Base-by-base conservation (phyloP, 2,329 filamentous ascomycete genomes). In the Xylariales sp. region DNA sequence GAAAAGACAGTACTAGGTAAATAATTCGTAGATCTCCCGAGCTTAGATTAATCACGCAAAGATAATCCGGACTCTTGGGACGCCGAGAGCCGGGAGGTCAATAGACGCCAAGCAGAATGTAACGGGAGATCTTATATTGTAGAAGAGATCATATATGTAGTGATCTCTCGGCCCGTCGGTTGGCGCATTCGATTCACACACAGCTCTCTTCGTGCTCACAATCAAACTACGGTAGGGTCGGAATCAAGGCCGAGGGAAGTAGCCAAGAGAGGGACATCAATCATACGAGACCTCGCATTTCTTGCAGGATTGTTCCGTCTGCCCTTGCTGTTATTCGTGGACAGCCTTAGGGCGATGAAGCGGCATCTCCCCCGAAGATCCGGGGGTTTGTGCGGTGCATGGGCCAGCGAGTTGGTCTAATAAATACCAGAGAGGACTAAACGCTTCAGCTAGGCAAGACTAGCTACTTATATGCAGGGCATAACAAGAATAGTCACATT, bases 301-400 rank as follows among this genome's bases (percentile, higher is more conserved):
- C 62, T 23, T 45, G 30, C 55, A 52, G 34, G 36, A 32, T 55
- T 23, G 30, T n/a, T 12, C 46, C 16, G 34, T 12, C 36, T 30
- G 10, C 43, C n/a, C 12, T 34, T 41, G 18, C 61, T 36, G 30
- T n/a, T 30, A 28, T 32, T 39, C n/a, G 18, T 14, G 45, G 41
- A 28, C 12, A 9, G 49, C 34, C 36, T 12, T 16, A 34, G 56
- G n/a, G 36, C 16, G 34, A 46, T 12, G 18, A 30, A 39, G 34
- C 67, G 67, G 67, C 61, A 62, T 57, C 59, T 5, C 30, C 36
- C 57, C 68, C 68, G 68, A 64, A 62, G 36, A 65, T 69, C 68
- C 68, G 64, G 54, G 28, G 6, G n/a, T n/a, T 43, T 36, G 23
- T 18, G 18, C 36, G 50, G 43, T 52, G 6, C 53, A 9, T 56